phyloP scores from a whole-genome alignment of 352 stramenopile genomes.

The Phytopythium sindhum region DNA sequence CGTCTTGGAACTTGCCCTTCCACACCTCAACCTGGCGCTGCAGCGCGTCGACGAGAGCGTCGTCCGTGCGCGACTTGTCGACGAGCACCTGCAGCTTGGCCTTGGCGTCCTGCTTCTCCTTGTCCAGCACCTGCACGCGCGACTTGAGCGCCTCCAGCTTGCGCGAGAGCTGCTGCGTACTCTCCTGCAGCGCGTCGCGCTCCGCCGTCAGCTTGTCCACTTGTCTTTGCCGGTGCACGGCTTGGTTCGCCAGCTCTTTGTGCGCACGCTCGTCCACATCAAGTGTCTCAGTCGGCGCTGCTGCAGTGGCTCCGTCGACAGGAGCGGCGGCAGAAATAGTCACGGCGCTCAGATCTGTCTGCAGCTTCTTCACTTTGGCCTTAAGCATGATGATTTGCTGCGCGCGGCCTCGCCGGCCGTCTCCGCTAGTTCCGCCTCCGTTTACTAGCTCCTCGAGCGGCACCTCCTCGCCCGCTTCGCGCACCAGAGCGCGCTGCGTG shows the following conservation, averaged over 20 bases:
- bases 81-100: slow-evolving; percentile 66
- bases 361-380: slow-evolving; percentile 74
- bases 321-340: not conserved
- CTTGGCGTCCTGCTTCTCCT: slow-evolving; percentile 65
- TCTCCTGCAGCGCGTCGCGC: slow-evolving; percentile 51
- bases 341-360: slow-evolving; percentile 25
- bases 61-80: slow-evolving; percentile 79
- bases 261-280: slow-evolving; percentile 68
- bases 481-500: slow-evolving; percentile 57
- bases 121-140: slow-evolving; percentile 65
- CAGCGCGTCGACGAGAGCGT: slow-evolving; percentile 72
- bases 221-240: slow-evolving; percentile 54
- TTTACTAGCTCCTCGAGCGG: slow-evolving; percentile 47
- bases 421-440: slow-evolving; percentile 4
- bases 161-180: slow-evolving; percentile 52
- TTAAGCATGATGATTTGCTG: slow-evolving; percentile 87
- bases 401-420: slow-evolving; percentile 50
- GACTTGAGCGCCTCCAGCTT: slow-evolving; percentile 67
- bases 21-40: slow-evolving; percentile 65
- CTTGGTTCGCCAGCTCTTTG: slow-evolving; percentile 49
- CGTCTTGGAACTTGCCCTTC: slow-evolving; percentile 50
- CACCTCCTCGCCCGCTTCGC: slow-evolving; percentile 63
- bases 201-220: slow-evolving; percentile 60
- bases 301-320: not conserved
- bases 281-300: not conserved